Conservation (phyloP, 2,329 filamentous ascomycete species). For the Diaporthe australafricana region DNA sequence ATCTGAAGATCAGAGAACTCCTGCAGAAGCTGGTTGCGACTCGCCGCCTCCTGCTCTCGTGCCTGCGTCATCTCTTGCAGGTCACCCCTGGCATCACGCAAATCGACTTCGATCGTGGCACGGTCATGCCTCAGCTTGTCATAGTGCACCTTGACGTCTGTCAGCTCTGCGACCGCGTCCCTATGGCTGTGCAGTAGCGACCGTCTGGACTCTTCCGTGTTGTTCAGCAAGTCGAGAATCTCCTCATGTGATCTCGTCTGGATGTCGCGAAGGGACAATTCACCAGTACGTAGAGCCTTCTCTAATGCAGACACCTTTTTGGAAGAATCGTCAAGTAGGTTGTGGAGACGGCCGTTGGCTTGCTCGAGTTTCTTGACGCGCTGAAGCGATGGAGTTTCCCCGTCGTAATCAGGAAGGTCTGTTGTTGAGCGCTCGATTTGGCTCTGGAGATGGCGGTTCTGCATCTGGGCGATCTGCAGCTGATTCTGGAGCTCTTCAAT, state of each 20-base stretch:
- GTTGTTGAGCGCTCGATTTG: constrained; percentile 81
- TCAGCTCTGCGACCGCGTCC: constrained; percentile 84
- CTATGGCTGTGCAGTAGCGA: constrained; percentile 87
- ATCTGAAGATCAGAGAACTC: constrained; percentile 96
- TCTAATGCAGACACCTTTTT: constrained; percentile 93
- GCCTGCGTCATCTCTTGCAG: constrained; percentile 82
- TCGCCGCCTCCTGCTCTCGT: constrained; percentile 88
- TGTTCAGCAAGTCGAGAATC: constrained; percentile 90
- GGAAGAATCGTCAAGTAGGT: constrained; percentile 92
- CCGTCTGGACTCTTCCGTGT: constrained; percentile 89
- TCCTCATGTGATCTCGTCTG: constrained; percentile 96
- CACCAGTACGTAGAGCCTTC: constrained; percentile 85
- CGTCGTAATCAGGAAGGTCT: constrained; percentile 68
- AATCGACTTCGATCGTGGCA: constrained; percentile 83
- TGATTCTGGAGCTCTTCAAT: constrained; percentile 94
- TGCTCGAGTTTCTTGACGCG: constrained; percentile 92
- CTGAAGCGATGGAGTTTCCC: constrained; percentile 82
- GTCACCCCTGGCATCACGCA: constrained; percentile 86
- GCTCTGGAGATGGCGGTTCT: constrained; percentile 90
- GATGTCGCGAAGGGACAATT: constrained; percentile 89
- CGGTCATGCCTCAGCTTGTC: constrained; percentile 89
- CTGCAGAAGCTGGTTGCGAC: constrained; percentile 87
- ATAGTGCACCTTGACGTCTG: constrained; percentile 87
- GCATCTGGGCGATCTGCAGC: constrained; percentile 93
- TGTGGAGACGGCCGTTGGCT: constrained; percentile 90